Percentiles rank a stretch among this genome's conserved stretches.
Evolutionary conservation across 2,329 filamentous ascomycete genomes (phyloP).

Genomic region (Xylaria multiplex): DNA sequence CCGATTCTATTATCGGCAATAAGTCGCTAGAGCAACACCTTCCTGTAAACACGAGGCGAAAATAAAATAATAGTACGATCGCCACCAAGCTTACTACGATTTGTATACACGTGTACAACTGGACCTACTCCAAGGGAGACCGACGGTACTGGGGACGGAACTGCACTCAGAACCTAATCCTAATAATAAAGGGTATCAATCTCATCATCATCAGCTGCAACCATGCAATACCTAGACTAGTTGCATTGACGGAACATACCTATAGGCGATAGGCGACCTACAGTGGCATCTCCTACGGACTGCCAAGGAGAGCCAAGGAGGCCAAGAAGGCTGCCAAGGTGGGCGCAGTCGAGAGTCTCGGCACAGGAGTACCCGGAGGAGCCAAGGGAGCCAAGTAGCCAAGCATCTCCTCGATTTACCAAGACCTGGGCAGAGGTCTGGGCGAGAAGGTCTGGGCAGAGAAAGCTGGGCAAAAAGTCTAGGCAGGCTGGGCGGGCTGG

Average conservation of each 20-base stretch:
- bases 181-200: conserved; percentile 7
- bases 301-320: conserved; percentile 34
- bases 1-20: not conserved
- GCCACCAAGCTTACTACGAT: conserved; percentile 28
- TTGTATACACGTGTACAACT: conserved; percentile 3
- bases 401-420: conserved; percentile 27
- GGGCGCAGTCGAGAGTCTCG: conserved; percentile 46
- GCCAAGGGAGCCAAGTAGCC: conserved; percentile 22
- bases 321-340: conserved; percentile 37
- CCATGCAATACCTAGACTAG: conserved; percentile 13
- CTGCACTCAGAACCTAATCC: conserved; percentile 10
- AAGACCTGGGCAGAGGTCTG: conserved; percentile 22
- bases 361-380: conserved; percentile 42
- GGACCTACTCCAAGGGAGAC: not conserved
- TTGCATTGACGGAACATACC: conserved; percentile 9
- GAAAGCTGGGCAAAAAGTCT: conserved; percentile 1
- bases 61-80: conserved; percentile 6
- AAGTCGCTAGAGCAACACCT: not conserved
- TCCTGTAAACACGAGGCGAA: not conserved
- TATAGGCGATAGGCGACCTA: not conserved
- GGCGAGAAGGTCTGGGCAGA: not conserved
- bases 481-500: conserved; percentile 19
- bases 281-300: conserved; percentile 8
- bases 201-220: conserved; percentile 15
- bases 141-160: not conserved